Evolutionary conservation across 805 yeast species (phyloP).

Genomic region (Hanseniaspora valbyensis): DNA sequence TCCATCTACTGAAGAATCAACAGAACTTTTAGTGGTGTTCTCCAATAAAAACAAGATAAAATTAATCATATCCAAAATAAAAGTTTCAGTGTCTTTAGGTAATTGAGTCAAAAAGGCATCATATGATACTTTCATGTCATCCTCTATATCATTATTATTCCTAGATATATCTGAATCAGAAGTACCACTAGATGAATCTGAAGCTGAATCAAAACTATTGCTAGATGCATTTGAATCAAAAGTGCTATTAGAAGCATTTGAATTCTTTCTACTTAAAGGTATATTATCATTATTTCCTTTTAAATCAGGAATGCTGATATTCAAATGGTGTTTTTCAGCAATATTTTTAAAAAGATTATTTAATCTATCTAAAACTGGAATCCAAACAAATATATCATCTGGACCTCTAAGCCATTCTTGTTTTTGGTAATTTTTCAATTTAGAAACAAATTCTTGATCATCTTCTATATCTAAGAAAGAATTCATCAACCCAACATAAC

Average conservation of each 20-base stretch:
- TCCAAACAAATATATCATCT: conserved; percentile 67
- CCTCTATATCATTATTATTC: not conserved
- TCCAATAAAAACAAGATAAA: conserved; percentile 57
- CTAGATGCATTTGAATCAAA: no score
- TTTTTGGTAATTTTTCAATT: conserved; percentile 28
- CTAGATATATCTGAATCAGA: not conserved
- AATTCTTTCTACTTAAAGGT: no score
- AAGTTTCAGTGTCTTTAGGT: conserved; percentile 35
- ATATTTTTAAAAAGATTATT: conserved; percentile 52
- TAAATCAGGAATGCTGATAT: conserved; percentile 21
- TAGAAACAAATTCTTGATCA: conserved; percentile 32
- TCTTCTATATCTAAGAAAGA: conserved; percentile 31
- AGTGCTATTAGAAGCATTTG: no score
- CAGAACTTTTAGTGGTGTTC: conserved; percentile 53
- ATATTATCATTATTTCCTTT: no score
- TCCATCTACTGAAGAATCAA: conserved; percentile 57
- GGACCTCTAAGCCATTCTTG: conserved; percentile 50
- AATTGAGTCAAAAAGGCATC: conserved; percentile 33
- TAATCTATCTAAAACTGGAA: conserved; percentile 60
- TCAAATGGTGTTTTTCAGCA: conserved; percentile 39
- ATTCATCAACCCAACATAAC: conserved; percentile 30
- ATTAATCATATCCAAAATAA: conserved; percentile 43
- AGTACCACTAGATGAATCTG: no score
- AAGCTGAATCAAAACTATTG: no score
- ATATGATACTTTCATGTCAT: conserved; percentile 28